Evolutionary conservation across 2,329 filamentous ascomycete genomes (phyloP).

Genomic region (Aspergillus proliferans): DNA sequence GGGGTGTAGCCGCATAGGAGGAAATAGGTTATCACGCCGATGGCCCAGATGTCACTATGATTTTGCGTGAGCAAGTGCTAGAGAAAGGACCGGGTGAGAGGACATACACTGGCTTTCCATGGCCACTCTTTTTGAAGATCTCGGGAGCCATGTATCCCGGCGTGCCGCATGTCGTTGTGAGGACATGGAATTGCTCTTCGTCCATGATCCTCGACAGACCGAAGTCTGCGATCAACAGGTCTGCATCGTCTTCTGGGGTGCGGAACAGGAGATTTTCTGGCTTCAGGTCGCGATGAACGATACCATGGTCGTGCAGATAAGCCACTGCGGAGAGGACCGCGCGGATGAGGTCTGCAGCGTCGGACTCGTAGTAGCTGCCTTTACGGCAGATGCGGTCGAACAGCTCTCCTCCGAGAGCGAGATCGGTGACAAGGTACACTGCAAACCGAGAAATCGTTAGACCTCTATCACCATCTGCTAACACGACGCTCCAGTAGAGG

Average conservation of each 20-base stretch:
- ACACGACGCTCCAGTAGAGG: background rate
- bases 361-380: slow-evolving; percentile 95
- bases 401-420: slow-evolving; percentile 90
- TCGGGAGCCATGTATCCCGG: slow-evolving; percentile 99
- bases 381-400: slow-evolving; percentile 99
- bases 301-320: slow-evolving; percentile 96
- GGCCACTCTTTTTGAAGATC: slow-evolving; percentile 97
- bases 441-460: slow-evolving; percentile 11
- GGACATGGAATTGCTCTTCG: slow-evolving; percentile 93
- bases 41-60: slow-evolving; percentile 81
- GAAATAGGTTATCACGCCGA: slow-evolving; percentile 98
- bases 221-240: slow-evolving; percentile 95
- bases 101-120: slow-evolving; percentile 86
- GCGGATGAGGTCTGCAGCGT: slow-evolving; percentile 90
- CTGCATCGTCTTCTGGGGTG: slow-evolving; percentile 95
- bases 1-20: slow-evolving; percentile 95
- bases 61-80: background rate
- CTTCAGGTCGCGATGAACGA: slow-evolving; percentile 95
- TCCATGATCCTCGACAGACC: slow-evolving; percentile 97
- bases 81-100: background rate
- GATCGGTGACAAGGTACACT: slow-evolving; percentile 94
- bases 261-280: slow-evolving; percentile 95
- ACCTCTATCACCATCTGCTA: background rate
- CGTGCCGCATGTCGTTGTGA: slow-evolving; percentile 96
- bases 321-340: slow-evolving; percentile 95